Evolutionary conservation across 805 yeast genomes (phyloP), one percentile per base, ranked within the genome.

Genomic region (Wickerhamiella siamensis): DNA sequence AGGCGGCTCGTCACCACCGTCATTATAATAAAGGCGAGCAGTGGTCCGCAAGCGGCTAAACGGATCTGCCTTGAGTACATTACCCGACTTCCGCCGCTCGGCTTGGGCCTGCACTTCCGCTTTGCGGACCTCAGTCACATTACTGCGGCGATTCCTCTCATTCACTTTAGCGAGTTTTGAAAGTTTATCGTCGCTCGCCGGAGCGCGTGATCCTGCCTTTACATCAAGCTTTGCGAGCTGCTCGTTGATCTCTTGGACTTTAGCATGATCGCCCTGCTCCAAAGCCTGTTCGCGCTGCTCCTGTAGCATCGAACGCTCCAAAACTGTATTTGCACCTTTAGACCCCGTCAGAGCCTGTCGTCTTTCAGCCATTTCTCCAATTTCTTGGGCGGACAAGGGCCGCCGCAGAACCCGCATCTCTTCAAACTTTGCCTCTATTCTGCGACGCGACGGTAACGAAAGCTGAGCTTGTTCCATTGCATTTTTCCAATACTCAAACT

Each of bases 1-100:
- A 10, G 36, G 34, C 12, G 41, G 39, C 39, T 45, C 41, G 26
- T 47, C 71, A 31, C 38, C 38, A 37, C 68, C 65, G 40, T 61
- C 47, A 41, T 54, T 54, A 44, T 86, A 84, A 61, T 83, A 88
- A 46, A 83, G 75, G 53, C 83, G 74, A 1, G 96, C 83, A 47
- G 77, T 80, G 1, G 97, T 88, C 58, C 83, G 79, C 56, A 91
- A 71, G 59, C 97, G 76, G 50, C 81, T 75, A 61, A 91, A 91
- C 18, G 98, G 97, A 63, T 91, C 74, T 41, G 73, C 67, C 33
- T 48, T 51, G 38, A 48, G 36, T 21, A 49, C 53, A 47, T 45
- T 41, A 52, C 56, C 45, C 38, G 57, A 59, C 53, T 49, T 60
- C 55, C 63, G 74, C 50, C 77, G 71, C 56, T 63, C 65, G 41